Conservation (phyloP, 129 eudicot genomes). For the Heracleum sosnowskyi region DNA sequence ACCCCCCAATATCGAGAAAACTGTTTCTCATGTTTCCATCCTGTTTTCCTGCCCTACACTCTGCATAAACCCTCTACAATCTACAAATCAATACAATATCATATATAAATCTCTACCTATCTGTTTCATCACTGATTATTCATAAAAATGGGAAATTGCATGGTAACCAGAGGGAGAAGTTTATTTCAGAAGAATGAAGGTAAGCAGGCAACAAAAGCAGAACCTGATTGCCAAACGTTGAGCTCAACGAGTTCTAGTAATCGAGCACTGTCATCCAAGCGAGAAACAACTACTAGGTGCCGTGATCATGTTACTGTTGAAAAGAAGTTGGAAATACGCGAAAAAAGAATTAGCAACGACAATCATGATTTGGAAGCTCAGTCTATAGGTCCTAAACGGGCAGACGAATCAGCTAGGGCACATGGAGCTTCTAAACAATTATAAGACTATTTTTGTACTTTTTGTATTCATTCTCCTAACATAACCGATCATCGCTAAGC, state of each 20-base stretch:
- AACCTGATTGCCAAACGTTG: neutral
- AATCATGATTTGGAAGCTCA: too few species aligned
- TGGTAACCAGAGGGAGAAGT: neutral
- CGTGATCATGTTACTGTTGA: neutral
- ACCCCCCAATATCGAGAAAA: too few species aligned
- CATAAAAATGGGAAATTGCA: slow-evolving; percentile 7
- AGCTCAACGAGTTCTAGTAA: neutral
- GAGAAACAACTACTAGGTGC: neutral
- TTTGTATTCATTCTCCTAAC: too few species aligned
- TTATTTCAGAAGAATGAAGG: neutral
- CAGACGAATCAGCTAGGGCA: too few species aligned
- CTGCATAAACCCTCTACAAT: too few species aligned
- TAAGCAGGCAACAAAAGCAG: neutral
- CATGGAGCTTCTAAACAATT: too few species aligned
- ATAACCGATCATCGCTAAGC: too few species aligned
- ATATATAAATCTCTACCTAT: neutral
- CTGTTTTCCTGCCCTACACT: too few species aligned
- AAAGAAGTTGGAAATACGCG: too few species aligned
- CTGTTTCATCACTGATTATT: neutral
- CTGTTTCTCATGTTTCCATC: neutral
- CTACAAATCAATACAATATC: neutral
- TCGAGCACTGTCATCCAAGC: neutral
- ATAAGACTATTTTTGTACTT: too few species aligned
- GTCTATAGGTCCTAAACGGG: too few species aligned
- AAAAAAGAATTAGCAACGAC: too few species aligned